Evolutionary conservation across 2,329 filamentous ascomycete species (phyloP).

Genomic region (Ceratocystis smalleyi): DNA sequence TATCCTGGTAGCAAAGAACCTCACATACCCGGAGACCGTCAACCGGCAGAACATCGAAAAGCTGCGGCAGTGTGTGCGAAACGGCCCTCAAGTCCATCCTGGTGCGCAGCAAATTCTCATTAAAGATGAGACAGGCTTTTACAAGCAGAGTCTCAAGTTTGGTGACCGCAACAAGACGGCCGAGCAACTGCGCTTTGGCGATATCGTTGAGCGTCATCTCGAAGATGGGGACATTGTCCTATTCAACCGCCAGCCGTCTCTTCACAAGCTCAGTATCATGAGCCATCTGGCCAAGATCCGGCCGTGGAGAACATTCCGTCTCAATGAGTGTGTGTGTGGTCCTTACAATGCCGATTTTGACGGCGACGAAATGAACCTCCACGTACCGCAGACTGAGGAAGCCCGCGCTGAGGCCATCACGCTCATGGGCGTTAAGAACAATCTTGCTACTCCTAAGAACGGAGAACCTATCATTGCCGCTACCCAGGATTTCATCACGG

Average conservation of each 20-base stretch:
- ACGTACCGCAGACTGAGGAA: slow-evolving; percentile 95
- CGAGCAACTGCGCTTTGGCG: slow-evolving; percentile 60
- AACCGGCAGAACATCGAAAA: slow-evolving; percentile 76
- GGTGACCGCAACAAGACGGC: slow-evolving; percentile 57
- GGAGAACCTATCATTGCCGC: slow-evolving; percentile 95
- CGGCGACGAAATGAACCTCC: slow-evolving; percentile 97
- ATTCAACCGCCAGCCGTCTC: slow-evolving; percentile 93
- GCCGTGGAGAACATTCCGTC: slow-evolving; percentile 85
- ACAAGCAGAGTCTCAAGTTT: slow-evolving; percentile 62
- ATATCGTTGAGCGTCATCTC: slow-evolving; percentile 84
- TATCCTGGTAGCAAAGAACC: slow-evolving; percentile 78
- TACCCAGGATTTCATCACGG: slow-evolving; percentile 98
- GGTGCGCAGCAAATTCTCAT: slow-evolving; percentile 74
- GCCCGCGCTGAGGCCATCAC: slow-evolving; percentile 88
- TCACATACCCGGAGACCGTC: slow-evolving; percentile 87
- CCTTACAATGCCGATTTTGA: slow-evolving; percentile 99
- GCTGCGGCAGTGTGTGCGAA: slow-evolving; percentile 54
- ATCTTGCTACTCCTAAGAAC: slow-evolving; percentile 89
- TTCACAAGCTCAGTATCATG: slow-evolving; percentile 98
- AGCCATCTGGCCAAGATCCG: slow-evolving; percentile 86
- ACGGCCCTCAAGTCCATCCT: slow-evolving; percentile 66
- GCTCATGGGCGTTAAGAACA: slow-evolving; percentile 96
- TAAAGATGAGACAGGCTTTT: slow-evolving; percentile 46
- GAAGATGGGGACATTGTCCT: slow-evolving; percentile 92
- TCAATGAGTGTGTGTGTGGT: slow-evolving; percentile 96